These are phyloP conservation scores for Eucalyptus viminalis DNA, from an alignment of 345 rosid genomes.

Conservation along the genomic window DNA sequence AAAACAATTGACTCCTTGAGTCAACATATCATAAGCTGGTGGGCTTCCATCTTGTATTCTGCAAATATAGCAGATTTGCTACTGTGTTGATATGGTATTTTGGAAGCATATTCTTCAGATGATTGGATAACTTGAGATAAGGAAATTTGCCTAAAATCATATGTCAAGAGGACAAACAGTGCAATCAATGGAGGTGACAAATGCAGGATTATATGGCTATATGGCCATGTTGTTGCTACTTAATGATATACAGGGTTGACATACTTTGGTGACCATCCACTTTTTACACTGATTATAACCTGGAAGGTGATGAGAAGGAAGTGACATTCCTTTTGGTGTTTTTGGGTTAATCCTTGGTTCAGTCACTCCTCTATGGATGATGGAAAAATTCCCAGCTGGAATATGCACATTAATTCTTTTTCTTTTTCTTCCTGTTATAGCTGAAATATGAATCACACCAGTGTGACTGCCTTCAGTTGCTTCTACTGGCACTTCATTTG, in stretches of 20 bases:
- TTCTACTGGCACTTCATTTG: neutral
- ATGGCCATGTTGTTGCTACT: neutral
- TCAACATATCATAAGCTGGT: neutral
- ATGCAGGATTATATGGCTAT: neutral
- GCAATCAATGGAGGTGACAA: neutral
- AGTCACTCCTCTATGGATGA: neutral
- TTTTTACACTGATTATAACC: neutral
- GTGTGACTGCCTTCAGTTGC: neutral
- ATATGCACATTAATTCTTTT: neutral
- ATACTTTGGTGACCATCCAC: neutral
- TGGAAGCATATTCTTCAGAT: neutral
- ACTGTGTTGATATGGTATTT: neutral
- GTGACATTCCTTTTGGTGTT: neutral
- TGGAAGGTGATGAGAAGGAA: neutral
- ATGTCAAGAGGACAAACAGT: neutral
- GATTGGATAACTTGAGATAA: neutral
- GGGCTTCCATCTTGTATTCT: neutral
- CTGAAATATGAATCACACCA: neutral
- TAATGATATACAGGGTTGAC: neutral
- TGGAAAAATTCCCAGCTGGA: neutral
- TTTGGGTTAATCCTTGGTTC: neutral
- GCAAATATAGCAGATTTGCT: neutral
- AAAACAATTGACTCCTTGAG: neutral
- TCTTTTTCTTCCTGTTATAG: neutral
- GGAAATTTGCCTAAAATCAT: neutral